Conservation (phyloP, 1,139 yeast genomes). For the Kodamaea arcana region DNA sequence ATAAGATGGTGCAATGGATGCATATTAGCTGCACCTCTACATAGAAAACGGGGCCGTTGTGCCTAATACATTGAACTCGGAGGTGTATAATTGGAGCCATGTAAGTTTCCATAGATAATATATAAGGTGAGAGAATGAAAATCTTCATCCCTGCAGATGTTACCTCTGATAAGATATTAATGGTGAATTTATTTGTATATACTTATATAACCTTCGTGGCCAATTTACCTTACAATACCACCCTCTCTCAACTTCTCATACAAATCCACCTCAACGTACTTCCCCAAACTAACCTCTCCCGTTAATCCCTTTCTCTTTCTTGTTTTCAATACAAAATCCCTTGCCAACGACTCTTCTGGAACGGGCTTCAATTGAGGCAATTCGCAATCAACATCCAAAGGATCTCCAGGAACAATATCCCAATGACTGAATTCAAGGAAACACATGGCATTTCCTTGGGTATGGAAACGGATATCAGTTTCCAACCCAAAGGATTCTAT, state of each 20-base stretch:
- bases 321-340: slow-evolving; percentile 88
- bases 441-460: slow-evolving; percentile 77
- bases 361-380: slow-evolving; percentile 78
- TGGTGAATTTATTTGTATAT: no score
- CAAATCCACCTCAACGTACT: slow-evolving; percentile 63
- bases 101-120: no score
- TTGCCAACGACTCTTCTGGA: slow-evolving; percentile 60
- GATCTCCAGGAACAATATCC: slow-evolving; percentile 88
- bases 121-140: no score
- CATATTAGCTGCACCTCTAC: no score
- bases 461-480: slow-evolving; percentile 72
- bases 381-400: slow-evolving; percentile 60
- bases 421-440: slow-evolving; percentile 65
- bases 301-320: slow-evolving; percentile 78
- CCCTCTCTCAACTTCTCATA: slow-evolving; percentile 50
- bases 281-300: slow-evolving; percentile 73
- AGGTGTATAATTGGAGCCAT: no score
- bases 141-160: no score
- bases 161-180: no score
- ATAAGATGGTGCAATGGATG: no score
- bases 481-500: slow-evolving; percentile 89
- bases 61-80: no score
- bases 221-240: slow-evolving; percentile 31
- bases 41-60: no score
- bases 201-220: slow-evolving; percentile 1